Percentiles rank a stretch among this genome's conserved stretches.
phyloP scores from a whole-genome alignment of 768 basidiomycete species.

The Trichaptum fuscoviolaceum region DNA sequence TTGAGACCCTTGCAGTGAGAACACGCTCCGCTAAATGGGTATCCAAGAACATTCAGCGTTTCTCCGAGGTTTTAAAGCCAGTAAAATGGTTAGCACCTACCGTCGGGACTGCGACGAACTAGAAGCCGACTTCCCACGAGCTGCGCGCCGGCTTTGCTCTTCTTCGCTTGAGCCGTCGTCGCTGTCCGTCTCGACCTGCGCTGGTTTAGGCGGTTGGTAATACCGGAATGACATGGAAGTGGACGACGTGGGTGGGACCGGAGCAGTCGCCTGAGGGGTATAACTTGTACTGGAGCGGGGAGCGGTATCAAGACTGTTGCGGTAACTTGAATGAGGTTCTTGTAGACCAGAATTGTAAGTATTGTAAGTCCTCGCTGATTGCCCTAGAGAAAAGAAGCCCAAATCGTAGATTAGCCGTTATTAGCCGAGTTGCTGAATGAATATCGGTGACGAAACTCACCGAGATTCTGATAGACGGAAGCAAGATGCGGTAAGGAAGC shows the following conservation, averaged over 20 bases:
- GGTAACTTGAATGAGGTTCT: not conserved
- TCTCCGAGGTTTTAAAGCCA: not conserved
- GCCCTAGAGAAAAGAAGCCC: not conserved
- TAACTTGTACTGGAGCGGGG: not conserved
- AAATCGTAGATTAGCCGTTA: not conserved
- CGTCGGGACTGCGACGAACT: not conserved
- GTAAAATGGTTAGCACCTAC: not conserved
- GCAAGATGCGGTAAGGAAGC: not conserved
- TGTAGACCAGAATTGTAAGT: not conserved
- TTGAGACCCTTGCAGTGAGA: slow-evolving; percentile 5
- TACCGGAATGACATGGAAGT: not conserved
- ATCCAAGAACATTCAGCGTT: not conserved
- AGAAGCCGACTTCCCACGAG: not conserved
- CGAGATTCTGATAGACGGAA: not conserved
- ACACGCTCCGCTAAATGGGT: slow-evolving; percentile 1
- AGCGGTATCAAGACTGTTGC: not conserved
- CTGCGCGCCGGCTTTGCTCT: not conserved
- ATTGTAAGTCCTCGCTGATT: not conserved
- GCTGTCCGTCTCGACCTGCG: not conserved
- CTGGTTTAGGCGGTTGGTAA: not conserved
- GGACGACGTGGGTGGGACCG: not conserved
- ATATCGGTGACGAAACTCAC: not conserved
- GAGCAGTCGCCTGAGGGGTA: not conserved
- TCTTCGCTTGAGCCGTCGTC: not conserved
- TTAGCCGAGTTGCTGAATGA: not conserved